phyloP scores from a whole-genome alignment of 2,329 filamentous ascomycete genomes.

The Epichloe bromicola region DNA sequence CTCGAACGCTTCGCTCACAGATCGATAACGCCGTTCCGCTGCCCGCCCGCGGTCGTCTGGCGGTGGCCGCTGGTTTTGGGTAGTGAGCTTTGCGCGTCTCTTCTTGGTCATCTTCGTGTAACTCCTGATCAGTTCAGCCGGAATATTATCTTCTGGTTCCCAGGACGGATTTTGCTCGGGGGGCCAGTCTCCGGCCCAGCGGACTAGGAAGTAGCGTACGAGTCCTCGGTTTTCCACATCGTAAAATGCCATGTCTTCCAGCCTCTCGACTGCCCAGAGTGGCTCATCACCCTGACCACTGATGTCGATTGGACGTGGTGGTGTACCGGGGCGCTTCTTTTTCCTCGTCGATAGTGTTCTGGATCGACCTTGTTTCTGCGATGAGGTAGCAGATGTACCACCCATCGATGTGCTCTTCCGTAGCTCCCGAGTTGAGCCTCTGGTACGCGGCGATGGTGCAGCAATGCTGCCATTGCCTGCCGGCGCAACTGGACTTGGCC shows the following conservation, averaged over 20 bases:
- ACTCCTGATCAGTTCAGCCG: slow-evolving; percentile 24
- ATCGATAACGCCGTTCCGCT: slow-evolving; percentile 10
- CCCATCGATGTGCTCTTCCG: not conserved
- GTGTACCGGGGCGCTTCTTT: not conserved
- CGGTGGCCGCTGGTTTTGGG: not conserved
- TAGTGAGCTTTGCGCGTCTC: slow-evolving; percentile 9
- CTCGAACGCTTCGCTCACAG: slow-evolving; percentile 12
- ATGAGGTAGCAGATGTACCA: not conserved
- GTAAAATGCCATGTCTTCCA: slow-evolving; percentile 28
- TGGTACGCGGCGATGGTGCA: not conserved
- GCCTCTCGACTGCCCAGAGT: slow-evolving; percentile 30
- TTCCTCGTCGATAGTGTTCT: not conserved
- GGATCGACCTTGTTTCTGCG: not conserved
- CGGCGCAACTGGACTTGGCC: not conserved
- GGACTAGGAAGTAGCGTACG: slow-evolving; percentile 36
- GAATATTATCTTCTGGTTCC: slow-evolving; percentile 42
- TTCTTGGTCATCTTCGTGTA: slow-evolving; percentile 23
- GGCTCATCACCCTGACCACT: slow-evolving; percentile 11
- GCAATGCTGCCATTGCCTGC: not conserved
- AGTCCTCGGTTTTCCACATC: slow-evolving; percentile 22
- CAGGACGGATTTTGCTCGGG: slow-evolving; percentile 42
- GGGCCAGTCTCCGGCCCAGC: slow-evolving; percentile 46
- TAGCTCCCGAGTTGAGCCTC: not conserved
- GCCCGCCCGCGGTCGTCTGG: no score
- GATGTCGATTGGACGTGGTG: not conserved